phyloP scores from a whole-genome alignment of 2,329 filamentous ascomycete genomes.

The Stagonosporopsis chrysanthemi region DNA sequence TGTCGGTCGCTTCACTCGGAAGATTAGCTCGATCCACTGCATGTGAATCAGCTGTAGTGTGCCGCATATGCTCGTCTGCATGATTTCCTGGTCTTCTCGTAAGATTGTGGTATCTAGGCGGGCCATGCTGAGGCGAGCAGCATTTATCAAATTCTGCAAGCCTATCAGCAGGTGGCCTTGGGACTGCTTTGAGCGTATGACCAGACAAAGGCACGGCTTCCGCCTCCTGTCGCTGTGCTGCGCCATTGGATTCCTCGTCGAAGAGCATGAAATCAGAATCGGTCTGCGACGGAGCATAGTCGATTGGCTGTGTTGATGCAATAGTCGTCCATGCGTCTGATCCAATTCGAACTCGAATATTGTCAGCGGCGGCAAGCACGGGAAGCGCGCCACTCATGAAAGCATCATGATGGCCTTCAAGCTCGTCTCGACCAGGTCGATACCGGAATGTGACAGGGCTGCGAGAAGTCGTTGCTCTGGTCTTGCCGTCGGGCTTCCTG shows the following conservation, averaged over 20 bases:
- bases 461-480: constrained; percentile 8
- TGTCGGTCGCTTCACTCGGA: constrained; percentile 12
- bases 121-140: constrained; percentile 10
- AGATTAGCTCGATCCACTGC: not conserved
- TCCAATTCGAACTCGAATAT: constrained; percentile 48
- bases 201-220: not conserved
- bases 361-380: constrained; percentile 21
- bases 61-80: not conserved
- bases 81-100: not conserved
- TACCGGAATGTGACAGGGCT: not conserved
- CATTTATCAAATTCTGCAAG: constrained; percentile 1
- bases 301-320: constrained; percentile 23
- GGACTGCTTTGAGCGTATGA: not conserved
- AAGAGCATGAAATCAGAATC: constrained; percentile 49
- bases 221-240: constrained; percentile 8
- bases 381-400: constrained; percentile 25
- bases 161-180: not conserved
- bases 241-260: constrained; percentile 33
- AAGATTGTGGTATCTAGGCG: constrained; percentile 4
- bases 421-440: not conserved
- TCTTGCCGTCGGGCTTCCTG: constrained; percentile 30
- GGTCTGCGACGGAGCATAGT: constrained; percentile 19
- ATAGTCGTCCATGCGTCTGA: constrained; percentile 43
- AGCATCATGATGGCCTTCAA: constrained; percentile 7
- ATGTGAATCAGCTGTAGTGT: not conserved